Percentiles rank a stretch among this genome's conserved stretches.
phyloP scores from a whole-genome alignment of 257 asterid species.

The Agastache rugosa region DNA sequence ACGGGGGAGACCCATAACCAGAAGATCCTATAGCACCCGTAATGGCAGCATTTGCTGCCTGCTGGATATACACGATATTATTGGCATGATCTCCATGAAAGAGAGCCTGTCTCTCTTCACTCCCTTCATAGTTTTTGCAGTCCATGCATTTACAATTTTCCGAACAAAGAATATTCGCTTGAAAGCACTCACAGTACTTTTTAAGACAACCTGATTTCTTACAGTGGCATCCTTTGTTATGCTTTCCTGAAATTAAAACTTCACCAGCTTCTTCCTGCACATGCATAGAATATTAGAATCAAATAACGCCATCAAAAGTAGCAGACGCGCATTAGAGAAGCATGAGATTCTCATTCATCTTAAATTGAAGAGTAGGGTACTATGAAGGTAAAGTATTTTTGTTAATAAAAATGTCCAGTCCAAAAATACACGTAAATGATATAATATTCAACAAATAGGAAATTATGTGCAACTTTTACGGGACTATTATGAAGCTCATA shows the following conservation, averaged over 20 bases:
- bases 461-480: neutral
- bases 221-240: constrained; percentile 95
- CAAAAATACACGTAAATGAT: constrained; percentile 8
- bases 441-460: neutral
- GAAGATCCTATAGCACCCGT: constrained; percentile 93
- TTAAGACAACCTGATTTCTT: constrained; percentile 97
- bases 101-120: constrained; percentile 91
- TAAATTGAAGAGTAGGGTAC: neutral
- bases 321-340: neutral
- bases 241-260: constrained; percentile 65
- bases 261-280: constrained; percentile 73
- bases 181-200: constrained; percentile 95
- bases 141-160: constrained; percentile 93
- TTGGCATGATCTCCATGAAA: constrained; percentile 82
- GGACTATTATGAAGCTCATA: constrained; percentile 3
- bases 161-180: constrained; percentile 92
- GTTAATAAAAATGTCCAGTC: neutral
- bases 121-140: constrained; percentile 94
- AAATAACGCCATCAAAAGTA: constrained; percentile 27
- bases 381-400: no score
- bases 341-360: constrained; percentile 9
- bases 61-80: constrained; percentile 72
- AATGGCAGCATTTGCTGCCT: constrained; percentile 96
- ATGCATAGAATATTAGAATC: constrained; percentile 13
- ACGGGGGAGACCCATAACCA: constrained; percentile 85